Percentiles rank a stretch among this genome's conserved stretches.
Conservation (phyloP, 495 filamentous ascomycete species). For the Pseudoneurospora amorphoporcata region DNA sequence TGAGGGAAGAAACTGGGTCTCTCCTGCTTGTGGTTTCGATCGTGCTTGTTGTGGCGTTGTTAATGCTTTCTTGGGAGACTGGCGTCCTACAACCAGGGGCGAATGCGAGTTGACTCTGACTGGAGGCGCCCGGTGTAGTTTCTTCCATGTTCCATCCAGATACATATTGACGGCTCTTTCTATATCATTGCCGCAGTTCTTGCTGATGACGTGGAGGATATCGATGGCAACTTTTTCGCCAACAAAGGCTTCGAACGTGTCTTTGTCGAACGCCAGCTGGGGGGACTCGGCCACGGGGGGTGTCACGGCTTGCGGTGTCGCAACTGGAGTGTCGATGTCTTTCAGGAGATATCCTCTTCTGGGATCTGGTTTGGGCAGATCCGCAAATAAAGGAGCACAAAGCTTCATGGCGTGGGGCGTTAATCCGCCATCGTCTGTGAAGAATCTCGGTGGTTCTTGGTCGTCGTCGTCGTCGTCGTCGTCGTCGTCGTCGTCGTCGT, state of each 20-base stretch:
- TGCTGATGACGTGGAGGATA: slow-evolving; percentile 40
- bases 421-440: neutral
- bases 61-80: neutral
- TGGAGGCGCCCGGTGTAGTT: slow-evolving; percentile 17
- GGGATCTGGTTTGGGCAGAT: slow-evolving; percentile 3
- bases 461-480: neutral
- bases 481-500: neutral
- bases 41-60: slow-evolving; percentile 2
- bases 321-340: neutral
- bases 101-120: neutral
- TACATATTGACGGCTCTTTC: slow-evolving; percentile 74
- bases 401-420: neutral
- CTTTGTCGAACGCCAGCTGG: slow-evolving; percentile 48
- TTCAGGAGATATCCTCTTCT: neutral
- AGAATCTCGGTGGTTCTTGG: neutral
- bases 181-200: slow-evolving; percentile 51
- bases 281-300: neutral
- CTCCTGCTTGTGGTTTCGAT: neutral
- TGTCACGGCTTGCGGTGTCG: neutral
- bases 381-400: slow-evolving; percentile 14
- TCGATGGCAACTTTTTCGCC: slow-evolving; percentile 51
- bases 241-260: slow-evolving; percentile 58
- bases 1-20: neutral
- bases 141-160: slow-evolving; percentile 88
- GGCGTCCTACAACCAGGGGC: neutral